Conservation (phyloP, 2,329 filamentous ascomycete species). For the Alternaria sp. region DNA sequence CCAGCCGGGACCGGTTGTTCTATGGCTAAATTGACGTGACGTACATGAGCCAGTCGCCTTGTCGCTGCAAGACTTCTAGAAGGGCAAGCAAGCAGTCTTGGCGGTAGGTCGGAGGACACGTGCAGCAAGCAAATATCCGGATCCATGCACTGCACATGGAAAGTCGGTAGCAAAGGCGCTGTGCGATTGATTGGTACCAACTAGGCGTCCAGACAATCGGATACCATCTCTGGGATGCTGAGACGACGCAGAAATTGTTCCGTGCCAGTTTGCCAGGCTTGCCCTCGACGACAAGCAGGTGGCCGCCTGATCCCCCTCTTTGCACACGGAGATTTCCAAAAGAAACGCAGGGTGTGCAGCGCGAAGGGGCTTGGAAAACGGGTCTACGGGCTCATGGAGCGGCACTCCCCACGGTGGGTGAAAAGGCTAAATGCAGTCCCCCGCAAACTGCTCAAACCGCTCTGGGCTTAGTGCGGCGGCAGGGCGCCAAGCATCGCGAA, state of each 20-base stretch:
- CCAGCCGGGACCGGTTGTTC: constrained; percentile 33
- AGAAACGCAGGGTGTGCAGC: neutral
- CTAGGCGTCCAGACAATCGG: neutral
- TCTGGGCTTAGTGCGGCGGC: constrained; percentile 10
- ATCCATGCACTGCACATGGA: neutral
- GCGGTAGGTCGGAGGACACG: constrained; percentile 3
- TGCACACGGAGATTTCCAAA: neutral
- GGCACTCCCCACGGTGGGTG: constrained; percentile 10
- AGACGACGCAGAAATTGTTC: constrained; percentile 33
- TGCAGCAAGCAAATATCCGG: constrained; percentile 6
- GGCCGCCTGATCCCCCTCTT: neutral
- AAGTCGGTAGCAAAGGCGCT: neutral
- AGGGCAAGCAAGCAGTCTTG: constrained; percentile 17
- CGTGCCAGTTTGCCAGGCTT: constrained; percentile 4
- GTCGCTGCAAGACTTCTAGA: constrained; percentile 21
- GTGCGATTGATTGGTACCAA: constrained; percentile 14
- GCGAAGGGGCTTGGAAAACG: constrained; percentile 28
- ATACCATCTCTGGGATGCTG: neutral
- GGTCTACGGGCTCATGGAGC: constrained; percentile 37
- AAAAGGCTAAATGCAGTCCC: constrained; percentile 38
- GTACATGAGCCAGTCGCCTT: constrained; percentile 10
- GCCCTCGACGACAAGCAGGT: too few species aligned
- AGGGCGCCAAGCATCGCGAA: constrained; percentile 15
- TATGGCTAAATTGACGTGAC: constrained; percentile 36
- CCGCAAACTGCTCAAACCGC: constrained; percentile 23